Evolutionary conservation across 208 protist species (phyloP).

Genomic region (Leishmania mexicana): DNA sequence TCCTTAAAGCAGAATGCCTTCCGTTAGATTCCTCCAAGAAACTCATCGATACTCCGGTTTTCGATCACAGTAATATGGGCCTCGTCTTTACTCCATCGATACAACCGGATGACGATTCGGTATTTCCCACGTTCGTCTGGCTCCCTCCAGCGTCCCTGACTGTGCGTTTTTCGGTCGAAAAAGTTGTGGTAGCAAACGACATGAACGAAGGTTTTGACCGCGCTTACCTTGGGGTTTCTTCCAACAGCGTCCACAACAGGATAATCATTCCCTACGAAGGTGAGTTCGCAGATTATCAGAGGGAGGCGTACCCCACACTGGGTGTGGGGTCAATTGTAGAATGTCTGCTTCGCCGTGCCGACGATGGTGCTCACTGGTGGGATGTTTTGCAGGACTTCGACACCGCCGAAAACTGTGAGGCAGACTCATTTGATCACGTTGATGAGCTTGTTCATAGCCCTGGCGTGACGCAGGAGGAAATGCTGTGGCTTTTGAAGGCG

Average conservation of each 20-base stretch:
- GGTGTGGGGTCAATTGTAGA: constrained; percentile 50
- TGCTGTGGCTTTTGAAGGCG: constrained; percentile 74
- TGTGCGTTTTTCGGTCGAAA: constrained; percentile 52
- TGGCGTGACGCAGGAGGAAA: constrained; percentile 64
- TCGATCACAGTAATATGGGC: constrained; percentile 60
- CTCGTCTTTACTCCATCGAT: constrained; percentile 61
- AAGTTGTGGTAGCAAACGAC: constrained; percentile 32
- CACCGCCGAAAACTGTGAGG: constrained; percentile 22
- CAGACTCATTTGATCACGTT: constrained; percentile 45
- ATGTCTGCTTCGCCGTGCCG: constrained; percentile 61
- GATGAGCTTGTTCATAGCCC: constrained; percentile 76
- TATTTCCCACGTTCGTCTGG: constrained; percentile 49
- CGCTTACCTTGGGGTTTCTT: constrained; percentile 40
- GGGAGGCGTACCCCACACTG: constrained; percentile 51
- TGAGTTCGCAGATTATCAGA: constrained; percentile 73
- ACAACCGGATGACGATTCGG: constrained; percentile 22
- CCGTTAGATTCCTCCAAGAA: constrained; percentile 36
- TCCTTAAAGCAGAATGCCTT: constrained; percentile 58
- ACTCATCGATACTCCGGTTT: constrained; percentile 37
- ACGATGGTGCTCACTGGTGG: constrained; percentile 89
- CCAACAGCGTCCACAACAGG: constrained; percentile 34
- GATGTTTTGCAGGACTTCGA: constrained; percentile 64
- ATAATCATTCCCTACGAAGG: constrained; percentile 56
- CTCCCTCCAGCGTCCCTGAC: constrained; percentile 54
- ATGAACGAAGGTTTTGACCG: constrained; percentile 45